Evolutionary conservation across 2,329 filamentous ascomycete genomes (phyloP), one percentile per base, ranked within the genome.

Genomic region (Colletotrichum kahawae): DNA sequence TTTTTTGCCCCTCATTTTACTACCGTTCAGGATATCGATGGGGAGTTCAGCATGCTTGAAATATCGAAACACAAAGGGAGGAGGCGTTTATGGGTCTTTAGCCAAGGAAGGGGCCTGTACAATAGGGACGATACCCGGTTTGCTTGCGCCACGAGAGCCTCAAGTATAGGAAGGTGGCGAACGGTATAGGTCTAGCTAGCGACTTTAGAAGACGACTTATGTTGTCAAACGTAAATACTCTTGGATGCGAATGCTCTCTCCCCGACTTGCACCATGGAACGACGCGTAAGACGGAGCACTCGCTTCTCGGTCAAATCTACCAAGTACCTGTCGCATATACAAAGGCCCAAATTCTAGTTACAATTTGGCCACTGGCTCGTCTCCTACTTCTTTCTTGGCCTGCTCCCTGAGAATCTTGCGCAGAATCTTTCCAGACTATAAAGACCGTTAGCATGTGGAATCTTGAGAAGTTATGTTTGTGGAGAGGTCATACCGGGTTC

Each of bases 351-450:
- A 27, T 7, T 36, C 16, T 57, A 33, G 24, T 43, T 57, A 73
- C 7, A 73, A 57, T 27, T 73, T 73, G n/a, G 73, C 24, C 31
- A 67, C 76, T 7, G 83, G 80, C 51, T 80, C 79, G 75, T 87
- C 83, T 68, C 84, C 85, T 14, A 90, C 87, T 80, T 92, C 91
- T 73, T 84, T 83, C 68, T 87, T 85, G 21, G 91, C 92, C 77
- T 87, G 84, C 4, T 93, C 91, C 71, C 90, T 87, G 66, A 94
- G 82, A 4, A 87, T 76, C 79, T 90, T 93, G 63, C 92, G 86
- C 72, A 94, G 80, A 70, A 94, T 93, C 84, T 94, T 94, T 13
- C 92, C 92, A 7, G 91, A 93, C 89, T 90, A 67, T 18, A 54
- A 14, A 18, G 36, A 7, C 31, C 48, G 38, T 67, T 65, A 76